A percentile compares a stretch with the other conserved stretches of the same genome.
Evolutionary conservation across 1,284 basidiomycete genomes (phyloP).

Genomic region (Termitomyces sp.): DNA sequence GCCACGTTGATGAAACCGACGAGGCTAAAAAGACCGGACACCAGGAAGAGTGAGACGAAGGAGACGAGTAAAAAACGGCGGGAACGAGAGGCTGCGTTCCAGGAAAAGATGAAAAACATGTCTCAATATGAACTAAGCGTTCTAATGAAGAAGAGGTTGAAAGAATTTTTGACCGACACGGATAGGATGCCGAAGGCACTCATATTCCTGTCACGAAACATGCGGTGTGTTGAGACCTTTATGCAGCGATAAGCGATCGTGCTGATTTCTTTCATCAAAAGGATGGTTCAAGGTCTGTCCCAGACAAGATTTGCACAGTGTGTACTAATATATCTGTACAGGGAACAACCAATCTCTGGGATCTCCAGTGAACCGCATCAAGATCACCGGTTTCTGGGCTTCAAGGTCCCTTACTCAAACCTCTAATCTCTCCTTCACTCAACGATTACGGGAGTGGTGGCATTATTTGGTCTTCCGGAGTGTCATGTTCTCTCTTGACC

Average conservation of each 20-base stretch:
- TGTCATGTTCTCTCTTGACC: constrained; percentile 51
- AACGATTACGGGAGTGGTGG: constrained; percentile 44
- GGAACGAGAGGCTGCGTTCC: constrained; percentile 21
- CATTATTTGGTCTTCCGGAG: constrained; percentile 49
- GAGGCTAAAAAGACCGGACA: constrained; percentile 32
- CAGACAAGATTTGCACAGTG: neutral
- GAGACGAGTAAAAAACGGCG: constrained; percentile 20
- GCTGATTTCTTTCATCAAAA: constrained; percentile 17
- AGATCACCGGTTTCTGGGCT: constrained; percentile 74
- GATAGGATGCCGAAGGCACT: constrained; percentile 72
- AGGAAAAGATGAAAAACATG: constrained; percentile 25
- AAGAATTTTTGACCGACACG: constrained; percentile 58
- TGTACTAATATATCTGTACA: constrained; percentile 16
- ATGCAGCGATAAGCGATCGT: neutral
- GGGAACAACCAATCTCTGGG: constrained; percentile 76
- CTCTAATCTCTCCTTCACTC: constrained; percentile 32
- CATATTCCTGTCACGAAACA: constrained; percentile 79
- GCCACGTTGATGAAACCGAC: constrained; percentile 65
- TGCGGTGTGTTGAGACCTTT: constrained; percentile 52
- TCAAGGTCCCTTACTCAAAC: constrained; percentile 48
- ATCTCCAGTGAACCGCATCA: constrained; percentile 83
- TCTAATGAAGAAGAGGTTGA: constrained; percentile 59
- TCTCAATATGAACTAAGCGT: constrained; percentile 61
- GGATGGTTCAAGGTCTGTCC: constrained; percentile 59
- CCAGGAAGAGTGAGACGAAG: constrained; percentile 24